A percentile compares a stretch with the other conserved stretches of the same genome.
Evolutionary conservation across 768 basidiomycete genomes (phyloP).

Genomic region (Rossbeevera mucosa): DNA sequence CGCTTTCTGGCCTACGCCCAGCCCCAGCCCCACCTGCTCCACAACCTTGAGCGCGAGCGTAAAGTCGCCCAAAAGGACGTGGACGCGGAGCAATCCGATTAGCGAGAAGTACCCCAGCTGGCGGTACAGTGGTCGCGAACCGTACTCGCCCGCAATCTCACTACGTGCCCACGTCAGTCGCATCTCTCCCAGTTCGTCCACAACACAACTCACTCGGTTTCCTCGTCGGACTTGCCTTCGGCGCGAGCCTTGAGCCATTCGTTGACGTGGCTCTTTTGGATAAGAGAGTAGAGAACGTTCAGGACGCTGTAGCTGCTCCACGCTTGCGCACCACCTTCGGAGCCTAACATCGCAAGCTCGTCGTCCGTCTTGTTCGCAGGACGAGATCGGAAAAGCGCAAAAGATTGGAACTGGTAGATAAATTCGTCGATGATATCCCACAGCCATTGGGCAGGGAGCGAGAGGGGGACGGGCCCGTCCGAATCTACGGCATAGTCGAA

Average conservation of each 20-base stretch:
- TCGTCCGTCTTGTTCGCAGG: constrained; percentile 84
- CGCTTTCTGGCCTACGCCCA: constrained; percentile 88
- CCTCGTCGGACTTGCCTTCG: constrained; percentile 73
- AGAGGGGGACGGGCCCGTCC: constrained; percentile 84
- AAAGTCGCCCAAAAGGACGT: constrained; percentile 93
- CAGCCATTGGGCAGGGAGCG: constrained; percentile 95
- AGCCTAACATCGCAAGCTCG: constrained; percentile 76
- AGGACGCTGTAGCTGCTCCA: constrained; percentile 99
- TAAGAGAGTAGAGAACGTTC: constrained; percentile 96
- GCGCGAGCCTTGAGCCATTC: constrained; percentile 85
- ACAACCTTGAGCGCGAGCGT: constrained; percentile 92
- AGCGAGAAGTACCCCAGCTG: constrained; percentile 97
- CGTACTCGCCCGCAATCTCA: constrained; percentile 88
- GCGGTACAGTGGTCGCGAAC: constrained; percentile 82
- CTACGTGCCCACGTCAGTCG: constrained; percentile 35
- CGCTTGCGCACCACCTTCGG: constrained; percentile 71
- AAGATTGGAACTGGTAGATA: constrained; percentile 97
- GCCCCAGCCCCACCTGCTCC: constrained; percentile 88
- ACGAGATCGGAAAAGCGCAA: constrained; percentile 88
- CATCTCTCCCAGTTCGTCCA: neutral
- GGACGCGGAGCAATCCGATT: constrained; percentile 91
- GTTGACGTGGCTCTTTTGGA: constrained; percentile 95
- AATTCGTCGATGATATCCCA: constrained; percentile 98
- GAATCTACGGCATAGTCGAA: constrained; percentile 55
- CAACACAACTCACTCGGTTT: constrained; percentile 70